These are phyloP conservation scores for Posidonia australis DNA, from an alignment of 106 monocot species.

Conservation along the genomic window DNA sequence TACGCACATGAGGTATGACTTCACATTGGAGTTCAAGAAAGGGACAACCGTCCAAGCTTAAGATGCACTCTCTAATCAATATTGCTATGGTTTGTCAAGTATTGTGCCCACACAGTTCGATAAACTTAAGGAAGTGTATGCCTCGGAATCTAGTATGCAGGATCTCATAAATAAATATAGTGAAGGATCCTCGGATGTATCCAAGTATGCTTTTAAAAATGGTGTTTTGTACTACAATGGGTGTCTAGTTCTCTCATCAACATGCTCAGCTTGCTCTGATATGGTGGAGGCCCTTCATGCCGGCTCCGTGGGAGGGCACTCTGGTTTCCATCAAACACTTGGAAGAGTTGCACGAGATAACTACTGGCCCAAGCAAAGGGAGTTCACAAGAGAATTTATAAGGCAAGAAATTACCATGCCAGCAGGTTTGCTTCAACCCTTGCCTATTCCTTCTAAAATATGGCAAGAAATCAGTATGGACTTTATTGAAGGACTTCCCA, in stretches of 20 bases:
- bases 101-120: background rate
- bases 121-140: background rate
- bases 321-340: background rate
- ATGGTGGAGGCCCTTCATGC: background rate
- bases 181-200: background rate
- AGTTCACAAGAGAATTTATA: too few relatives aligned
- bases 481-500: background rate
- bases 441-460: slow-evolving; percentile 7
- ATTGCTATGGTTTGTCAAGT: background rate
- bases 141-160: background rate
- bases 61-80: background rate
- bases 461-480: slow-evolving; percentile 13
- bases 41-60: background rate
- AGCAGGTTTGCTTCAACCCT: slow-evolving; percentile 9
- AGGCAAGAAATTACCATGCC: too few relatives aligned
- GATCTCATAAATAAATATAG: background rate
- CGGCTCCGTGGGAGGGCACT: background rate
- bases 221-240: background rate
- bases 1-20: background rate
- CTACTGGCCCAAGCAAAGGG: too few relatives aligned
- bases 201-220: background rate
- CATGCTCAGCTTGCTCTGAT: background rate
- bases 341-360: background rate
- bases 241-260: background rate
- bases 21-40: background rate